Percentiles rank a stretch among this genome's conserved stretches.
phyloP scores from a whole-genome alignment of 257 asterid species.

The Solanum stenotomum region DNA sequence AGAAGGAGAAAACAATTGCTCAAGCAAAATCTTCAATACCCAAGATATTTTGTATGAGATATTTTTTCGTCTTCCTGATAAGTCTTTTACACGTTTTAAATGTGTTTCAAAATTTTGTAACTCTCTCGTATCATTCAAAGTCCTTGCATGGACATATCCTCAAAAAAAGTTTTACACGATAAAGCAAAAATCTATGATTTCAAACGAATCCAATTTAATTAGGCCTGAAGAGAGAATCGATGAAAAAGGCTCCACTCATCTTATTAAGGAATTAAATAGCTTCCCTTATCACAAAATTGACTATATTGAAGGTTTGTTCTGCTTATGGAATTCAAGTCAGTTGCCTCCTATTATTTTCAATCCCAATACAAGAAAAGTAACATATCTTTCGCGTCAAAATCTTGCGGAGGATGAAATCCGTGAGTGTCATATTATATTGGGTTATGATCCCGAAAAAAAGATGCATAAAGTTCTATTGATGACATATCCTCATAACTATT shows the following conservation, averaged over 20 bases:
- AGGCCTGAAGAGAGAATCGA: no score
- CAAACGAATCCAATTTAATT: no score
- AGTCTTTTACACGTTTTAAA: neutral
- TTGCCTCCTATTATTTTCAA: neutral
- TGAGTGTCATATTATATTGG: neutral
- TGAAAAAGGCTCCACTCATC: neutral
- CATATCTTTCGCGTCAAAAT: neutral
- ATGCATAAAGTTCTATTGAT: neutral
- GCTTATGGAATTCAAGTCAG: neutral
- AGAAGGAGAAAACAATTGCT: neutral
- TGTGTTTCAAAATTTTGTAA: neutral
- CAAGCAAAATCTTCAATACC: neutral
- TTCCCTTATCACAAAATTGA: neutral
- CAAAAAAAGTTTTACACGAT: neutral
- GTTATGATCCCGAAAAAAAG: neutral
- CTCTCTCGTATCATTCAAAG: neutral
- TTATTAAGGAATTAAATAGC: neutral
- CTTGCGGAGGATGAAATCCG: rapidly evolving
- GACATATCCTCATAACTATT: no score
- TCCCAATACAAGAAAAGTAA: neutral
- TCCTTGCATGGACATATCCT: neutral
- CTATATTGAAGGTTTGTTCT: neutral
- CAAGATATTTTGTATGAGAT: neutral
- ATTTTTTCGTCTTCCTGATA: neutral
- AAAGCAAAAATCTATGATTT: neutral